These are phyloP conservation scores for Cyamopsis tetragonoloba DNA, from an alignment of 306 rosid genomes.

Conservation along the genomic window DNA sequence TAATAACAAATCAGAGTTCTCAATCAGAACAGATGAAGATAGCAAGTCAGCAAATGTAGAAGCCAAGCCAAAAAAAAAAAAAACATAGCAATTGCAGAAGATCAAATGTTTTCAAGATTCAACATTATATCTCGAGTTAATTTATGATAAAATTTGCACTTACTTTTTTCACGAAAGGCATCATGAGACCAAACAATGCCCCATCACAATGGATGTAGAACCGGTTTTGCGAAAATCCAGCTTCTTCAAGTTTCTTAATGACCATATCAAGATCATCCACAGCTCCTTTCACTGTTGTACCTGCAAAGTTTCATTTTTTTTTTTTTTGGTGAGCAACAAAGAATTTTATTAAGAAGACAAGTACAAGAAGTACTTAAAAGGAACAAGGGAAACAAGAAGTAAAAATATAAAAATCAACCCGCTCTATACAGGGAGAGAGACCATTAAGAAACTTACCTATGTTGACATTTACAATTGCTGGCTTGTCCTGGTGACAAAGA, in stretches of 20 bases:
- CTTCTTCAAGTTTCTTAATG: slow-evolving; percentile 49
- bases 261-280: slow-evolving; percentile 63
- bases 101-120: too few species aligned
- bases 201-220: slow-evolving; percentile 60
- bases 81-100: too few species aligned
- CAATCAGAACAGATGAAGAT: slow-evolving; percentile 2
- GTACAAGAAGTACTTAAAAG: too few species aligned
- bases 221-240: slow-evolving; percentile 46
- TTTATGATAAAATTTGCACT: slow-evolving; percentile 17
- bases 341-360: too few species aligned
- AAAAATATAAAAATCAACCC: too few species aligned
- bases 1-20: not conserved
- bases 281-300: slow-evolving; percentile 60
- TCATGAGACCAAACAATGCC: slow-evolving; percentile 65
- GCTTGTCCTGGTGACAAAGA: slow-evolving; percentile 46
- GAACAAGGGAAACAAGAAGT: too few species aligned
- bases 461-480: slow-evolving; percentile 56
- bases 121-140: not conserved
- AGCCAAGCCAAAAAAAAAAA: too few species aligned
- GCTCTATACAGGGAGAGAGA: not conserved
- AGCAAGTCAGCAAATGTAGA: too few species aligned
- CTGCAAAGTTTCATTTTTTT: slow-evolving; percentile 24
- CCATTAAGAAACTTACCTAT: slow-evolving; percentile 36
- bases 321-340: not conserved
- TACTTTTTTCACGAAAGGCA: slow-evolving; percentile 57